These are phyloP conservation scores for Sporisorium scitamineum DNA, from an alignment of 1,284 basidiomycete species.

Conservation along the genomic window DNA sequence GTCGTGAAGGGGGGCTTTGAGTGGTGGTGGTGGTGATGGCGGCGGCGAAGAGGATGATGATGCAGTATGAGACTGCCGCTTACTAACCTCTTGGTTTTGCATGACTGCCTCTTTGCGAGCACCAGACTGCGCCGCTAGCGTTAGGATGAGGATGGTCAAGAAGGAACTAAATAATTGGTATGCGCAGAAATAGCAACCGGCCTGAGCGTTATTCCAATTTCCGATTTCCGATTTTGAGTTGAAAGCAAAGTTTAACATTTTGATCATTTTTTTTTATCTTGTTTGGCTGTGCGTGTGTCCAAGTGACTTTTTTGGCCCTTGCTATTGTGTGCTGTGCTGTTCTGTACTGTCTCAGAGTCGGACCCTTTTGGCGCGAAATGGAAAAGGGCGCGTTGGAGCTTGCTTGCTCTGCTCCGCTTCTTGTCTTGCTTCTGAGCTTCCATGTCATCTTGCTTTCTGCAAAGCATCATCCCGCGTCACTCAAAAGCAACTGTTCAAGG, in stretches of 20 bases:
- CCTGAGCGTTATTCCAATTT: slow-evolving; percentile 20
- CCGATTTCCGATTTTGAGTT: slow-evolving; percentile 15
- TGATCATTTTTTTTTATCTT: not conserved
- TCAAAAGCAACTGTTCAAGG: not conserved
- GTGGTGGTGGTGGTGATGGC: not conserved
- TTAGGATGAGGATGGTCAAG: not conserved
- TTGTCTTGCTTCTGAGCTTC: slow-evolving; percentile 13
- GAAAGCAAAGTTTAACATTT: not conserved
- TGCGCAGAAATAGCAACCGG: slow-evolving; percentile 3
- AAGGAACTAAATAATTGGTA: not conserved
- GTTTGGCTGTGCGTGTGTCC: not conserved
- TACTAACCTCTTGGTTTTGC: not conserved
- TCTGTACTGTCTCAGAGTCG: slow-evolving; percentile 6
- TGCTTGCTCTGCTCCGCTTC: no score
- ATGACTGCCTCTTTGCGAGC: not conserved
- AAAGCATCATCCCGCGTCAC: not conserved
- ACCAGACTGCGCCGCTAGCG: not conserved
- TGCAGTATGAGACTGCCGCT: not conserved
- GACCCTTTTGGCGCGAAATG: slow-evolving; percentile 16
- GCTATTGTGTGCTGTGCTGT: slow-evolving; percentile 6
- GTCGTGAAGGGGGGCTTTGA: no score
- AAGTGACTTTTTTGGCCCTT: no score
- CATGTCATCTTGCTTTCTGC: slow-evolving; percentile 1
- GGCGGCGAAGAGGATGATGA: not conserved
- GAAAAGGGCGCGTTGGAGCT: slow-evolving; percentile 4